Base-by-base conservation (phyloP, 2,329 filamentous ascomycete species). In the Didymosphaeria variabile region DNA sequence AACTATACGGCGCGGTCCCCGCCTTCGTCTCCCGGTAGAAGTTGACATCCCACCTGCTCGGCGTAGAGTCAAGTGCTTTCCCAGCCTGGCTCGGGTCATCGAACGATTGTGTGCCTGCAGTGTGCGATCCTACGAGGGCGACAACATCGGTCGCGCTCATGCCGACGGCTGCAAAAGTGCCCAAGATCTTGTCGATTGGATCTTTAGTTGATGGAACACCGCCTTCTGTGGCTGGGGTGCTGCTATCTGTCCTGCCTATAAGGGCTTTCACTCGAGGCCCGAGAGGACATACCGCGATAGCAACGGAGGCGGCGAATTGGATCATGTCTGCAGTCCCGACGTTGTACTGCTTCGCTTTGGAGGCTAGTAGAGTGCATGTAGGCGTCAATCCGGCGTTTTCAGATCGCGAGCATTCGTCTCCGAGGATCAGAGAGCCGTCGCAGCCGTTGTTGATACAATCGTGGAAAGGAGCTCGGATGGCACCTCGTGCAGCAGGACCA, bases 371-470 rank as follows among this genome's bases (percentile, higher is more conserved):
- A 3, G 64, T 62, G n/a, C 77, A 79, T 36, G 83, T 82, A 2
- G 71, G 71, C 50, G 73, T 62, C 2, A 87, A 74, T 0, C 83
- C 83, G 3, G 62, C 67, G 65, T 87, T 78, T 44, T 79, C 75
- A 0, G 65, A n/a, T 10, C 78, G 70, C 23, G 64, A 61, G 57
- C 71, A 76, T 55, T 74, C 72, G 19, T 65, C 64, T 3, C 63
- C 62, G 12, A 73, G 59, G 34, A 73, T 67, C 12, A 74, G 61
- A 38, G 65, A 68, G 21, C 71, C 72, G 21, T 75, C 71, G 32
- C 71, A 72, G 23, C 64, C 70, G 19, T 67, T 68, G 61, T 68
- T 71, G 65, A 72, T 65, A 60, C 71, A 73, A 52, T 74, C 71
- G 26, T 75, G 71, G 55, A 74, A 74, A 7, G 69, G 63, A 0